A percentile compares a stretch with the other conserved stretches of the same genome.
Conservation (phyloP, 2,329 filamentous ascomycete genomes). For the Colletotrichum lupini region DNA sequence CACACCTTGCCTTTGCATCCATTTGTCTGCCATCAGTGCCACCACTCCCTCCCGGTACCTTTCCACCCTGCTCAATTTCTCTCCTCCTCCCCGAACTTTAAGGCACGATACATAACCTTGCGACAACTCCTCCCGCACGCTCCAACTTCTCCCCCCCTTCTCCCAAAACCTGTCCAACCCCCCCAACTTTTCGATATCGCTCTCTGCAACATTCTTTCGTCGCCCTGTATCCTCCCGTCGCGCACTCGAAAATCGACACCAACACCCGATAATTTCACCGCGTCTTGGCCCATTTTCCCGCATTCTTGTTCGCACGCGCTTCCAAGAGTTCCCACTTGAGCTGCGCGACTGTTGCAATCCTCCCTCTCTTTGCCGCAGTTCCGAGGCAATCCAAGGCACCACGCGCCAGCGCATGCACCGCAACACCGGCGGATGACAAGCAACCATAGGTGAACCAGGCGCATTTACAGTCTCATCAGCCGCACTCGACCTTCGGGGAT, state of each 20-base stretch:
- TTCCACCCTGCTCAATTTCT: slow-evolving; percentile 6
- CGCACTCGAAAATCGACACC: slow-evolving; percentile 13
- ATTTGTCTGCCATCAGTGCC: slow-evolving; percentile 15
- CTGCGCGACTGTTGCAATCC: slow-evolving; percentile 22
- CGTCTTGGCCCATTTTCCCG: slow-evolving; percentile 11
- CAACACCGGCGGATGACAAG: slow-evolving; percentile 44
- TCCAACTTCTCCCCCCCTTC: slow-evolving; percentile 10
- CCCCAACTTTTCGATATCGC: slow-evolving; percentile 26
- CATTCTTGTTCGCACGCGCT: slow-evolving; percentile 1
- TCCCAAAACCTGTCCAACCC: slow-evolving; percentile 16
- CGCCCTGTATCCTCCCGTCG: slow-evolving; percentile 18
- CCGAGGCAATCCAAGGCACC: slow-evolving; percentile 13
- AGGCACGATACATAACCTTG: slow-evolving; percentile 37
- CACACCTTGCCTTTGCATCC: slow-evolving; percentile 32
- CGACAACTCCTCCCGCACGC: slow-evolving; percentile 30
- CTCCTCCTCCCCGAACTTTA: slow-evolving; percentile 29
- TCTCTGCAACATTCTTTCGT: slow-evolving; percentile 26
- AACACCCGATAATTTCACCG: slow-evolving; percentile 21
- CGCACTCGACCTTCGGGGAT: slow-evolving; percentile 35
- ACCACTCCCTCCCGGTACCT: slow-evolving; percentile 28
- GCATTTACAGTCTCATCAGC: slow-evolving; percentile 41
- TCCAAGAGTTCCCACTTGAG: background rate
- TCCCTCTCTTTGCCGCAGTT: slow-evolving; percentile 4
- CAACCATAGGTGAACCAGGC: slow-evolving; percentile 38
- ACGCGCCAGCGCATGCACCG: slow-evolving; percentile 43